Evolutionary conservation across 805 yeast genomes (phyloP).

Genomic region (Saccharomyces kudriavzevii): DNA sequence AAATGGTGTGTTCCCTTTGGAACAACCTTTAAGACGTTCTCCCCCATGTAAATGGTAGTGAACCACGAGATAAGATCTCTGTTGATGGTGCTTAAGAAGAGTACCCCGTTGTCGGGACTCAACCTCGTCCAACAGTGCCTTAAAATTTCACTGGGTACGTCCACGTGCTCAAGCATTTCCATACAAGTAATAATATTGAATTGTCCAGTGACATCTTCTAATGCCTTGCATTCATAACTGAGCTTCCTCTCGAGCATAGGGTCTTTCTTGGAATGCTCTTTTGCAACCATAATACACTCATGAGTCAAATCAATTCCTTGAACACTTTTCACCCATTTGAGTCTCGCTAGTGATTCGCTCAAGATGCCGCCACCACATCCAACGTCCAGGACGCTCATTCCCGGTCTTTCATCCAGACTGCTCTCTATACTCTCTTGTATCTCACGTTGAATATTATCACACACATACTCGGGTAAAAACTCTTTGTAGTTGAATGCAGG

Average conservation of each 20-base stretch:
- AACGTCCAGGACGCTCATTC: slow-evolving; percentile 62
- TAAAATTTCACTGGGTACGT: slow-evolving; percentile 67
- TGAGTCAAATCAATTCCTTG: slow-evolving; percentile 79
- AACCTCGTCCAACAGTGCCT: slow-evolving; percentile 60
- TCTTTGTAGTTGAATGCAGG: slow-evolving; percentile 67
- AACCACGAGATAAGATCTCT: slow-evolving; percentile 82
- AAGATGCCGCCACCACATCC: slow-evolving; percentile 99
- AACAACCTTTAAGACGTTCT: slow-evolving; percentile 67
- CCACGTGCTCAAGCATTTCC: slow-evolving; percentile 94
- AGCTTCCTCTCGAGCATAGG: slow-evolving; percentile 52
- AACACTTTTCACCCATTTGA: slow-evolving; percentile 53
- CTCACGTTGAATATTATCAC: slow-evolving; percentile 48
- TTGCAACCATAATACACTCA: slow-evolving; percentile 77
- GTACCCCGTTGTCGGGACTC: slow-evolving; percentile 55
- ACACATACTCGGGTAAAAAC: slow-evolving; percentile 53
- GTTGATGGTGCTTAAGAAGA: slow-evolving; percentile 86
- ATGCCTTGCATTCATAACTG: slow-evolving; percentile 48
- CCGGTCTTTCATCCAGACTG: slow-evolving; percentile 21
- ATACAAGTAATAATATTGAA: slow-evolving; percentile 82
- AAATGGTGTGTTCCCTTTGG: slow-evolving; percentile 90
- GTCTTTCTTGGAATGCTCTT: slow-evolving; percentile 56
- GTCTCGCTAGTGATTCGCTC: slow-evolving; percentile 77
- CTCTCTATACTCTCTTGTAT: slow-evolving; percentile 31
- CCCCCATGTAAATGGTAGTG: slow-evolving; percentile 88
- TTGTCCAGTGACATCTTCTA: slow-evolving; percentile 47